Base-by-base conservation (phyloP, 2,329 filamentous ascomycete species). In the Colletotrichum gigasporum region DNA sequence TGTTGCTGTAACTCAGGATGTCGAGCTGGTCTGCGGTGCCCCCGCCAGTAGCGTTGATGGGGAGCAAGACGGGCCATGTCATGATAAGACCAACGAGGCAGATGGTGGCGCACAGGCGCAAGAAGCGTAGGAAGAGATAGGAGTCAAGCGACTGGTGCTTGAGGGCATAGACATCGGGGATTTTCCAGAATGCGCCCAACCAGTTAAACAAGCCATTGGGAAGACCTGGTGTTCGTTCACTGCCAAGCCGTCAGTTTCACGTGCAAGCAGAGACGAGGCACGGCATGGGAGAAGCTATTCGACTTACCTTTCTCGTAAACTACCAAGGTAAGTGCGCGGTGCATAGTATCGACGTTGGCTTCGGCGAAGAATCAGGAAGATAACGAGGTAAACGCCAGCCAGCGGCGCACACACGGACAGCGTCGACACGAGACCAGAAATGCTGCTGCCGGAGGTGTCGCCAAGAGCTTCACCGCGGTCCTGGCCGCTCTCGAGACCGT, bases 71-170 rank as follows among this genome's bases (percentile, higher is more conserved):
- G 0, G 96, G 95, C 90, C 92, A 97, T 16, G 93, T 94, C 63
- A 98, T 90, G 70, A 86, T 82, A 72, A 90, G 92, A 62, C 96
- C 96, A 9, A 95, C 90, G 45, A 98, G 86, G 78, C 91, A 94
- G 69, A 96, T 91, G 64, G 89, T 81, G 30, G 91, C 84, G 7
- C 90, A 80, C 68, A 94, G 90, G 73, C 94, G 93, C 68, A 98
- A 80, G 73, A 95, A 95, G 34, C 94, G 91, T 35, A 97, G 84
- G 75, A 94, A 91, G 28, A 97, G 85, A 74, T 94, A 97, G 11
- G 91, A 90, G 77, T 97, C 94, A 70, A 97, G 85, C 1, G 92
- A 94, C 76, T 94, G 91, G 77, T 96, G 92, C 71, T 94, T 91
- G 26, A 97, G 85, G 32, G 92, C 88, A 73, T 92, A 93, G 54